Conservation (phyloP, 2,329 filamentous ascomycete genomes). For the Aureobasidium vineae region DNA sequence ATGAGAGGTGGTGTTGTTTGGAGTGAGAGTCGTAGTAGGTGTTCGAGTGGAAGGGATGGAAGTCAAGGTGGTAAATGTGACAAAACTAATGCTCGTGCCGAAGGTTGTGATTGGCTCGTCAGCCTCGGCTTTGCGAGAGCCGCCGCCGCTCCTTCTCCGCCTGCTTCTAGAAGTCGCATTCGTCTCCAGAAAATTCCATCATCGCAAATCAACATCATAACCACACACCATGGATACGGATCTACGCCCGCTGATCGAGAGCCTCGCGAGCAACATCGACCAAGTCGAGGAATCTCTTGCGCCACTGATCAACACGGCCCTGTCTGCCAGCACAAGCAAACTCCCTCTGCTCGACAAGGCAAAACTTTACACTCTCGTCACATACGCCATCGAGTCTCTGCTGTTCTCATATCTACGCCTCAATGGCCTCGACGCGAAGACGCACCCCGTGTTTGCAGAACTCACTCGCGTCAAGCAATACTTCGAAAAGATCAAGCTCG, state of each 20-base stretch:
- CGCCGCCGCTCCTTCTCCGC: constrained; percentile 1
- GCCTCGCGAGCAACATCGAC: constrained; percentile 69
- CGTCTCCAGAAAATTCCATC: constrained; percentile 11
- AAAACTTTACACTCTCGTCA: constrained; percentile 83
- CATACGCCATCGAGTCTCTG: constrained; percentile 87
- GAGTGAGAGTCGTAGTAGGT: constrained; percentile 5
- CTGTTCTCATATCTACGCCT: constrained; percentile 81
- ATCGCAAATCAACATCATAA: constrained; percentile 9
- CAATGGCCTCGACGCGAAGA: constrained; percentile 74
- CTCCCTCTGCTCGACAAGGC: constrained; percentile 92
- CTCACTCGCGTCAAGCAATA: constrained; percentile 85
- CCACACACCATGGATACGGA: constrained; percentile 54
- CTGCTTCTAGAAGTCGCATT: constrained; percentile 23
- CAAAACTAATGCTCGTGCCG: constrained; percentile 5
- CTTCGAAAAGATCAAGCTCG: constrained; percentile 82
- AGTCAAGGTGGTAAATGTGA: constrained; percentile 8
- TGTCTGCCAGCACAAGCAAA: constrained; percentile 69
- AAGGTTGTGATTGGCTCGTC: constrained; percentile 20
- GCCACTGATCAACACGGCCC: constrained; percentile 65
- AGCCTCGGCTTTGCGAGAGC: constrained; percentile 10
- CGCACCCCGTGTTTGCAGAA: constrained; percentile 82
- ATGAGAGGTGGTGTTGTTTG: not conserved
- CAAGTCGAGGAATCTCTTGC: constrained; percentile 69
- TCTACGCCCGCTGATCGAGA: constrained; percentile 66
- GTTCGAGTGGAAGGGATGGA: not conserved